Conservation (phyloP, 805 yeast species). For the Candida hungchunana region DNA sequence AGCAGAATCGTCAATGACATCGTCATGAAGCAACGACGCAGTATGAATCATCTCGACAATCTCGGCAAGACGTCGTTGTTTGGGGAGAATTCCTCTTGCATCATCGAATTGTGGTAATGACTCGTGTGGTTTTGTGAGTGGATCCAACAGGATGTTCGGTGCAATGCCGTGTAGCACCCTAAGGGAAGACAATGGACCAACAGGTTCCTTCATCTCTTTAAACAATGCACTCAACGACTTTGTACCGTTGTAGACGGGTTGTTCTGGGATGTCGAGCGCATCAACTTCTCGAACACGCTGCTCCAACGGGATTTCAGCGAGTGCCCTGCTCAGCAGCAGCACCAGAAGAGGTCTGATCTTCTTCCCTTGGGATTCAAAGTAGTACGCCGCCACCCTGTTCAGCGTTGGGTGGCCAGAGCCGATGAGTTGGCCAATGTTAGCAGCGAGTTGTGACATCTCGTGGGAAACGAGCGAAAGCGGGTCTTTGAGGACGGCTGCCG, state of each 20-base stretch:
- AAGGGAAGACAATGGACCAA: slow-evolving; percentile 73
- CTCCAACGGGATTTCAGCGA: slow-evolving; percentile 65
- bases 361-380: slow-evolving; percentile 95
- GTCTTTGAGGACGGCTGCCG: slow-evolving; percentile 55
- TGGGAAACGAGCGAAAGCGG: slow-evolving; percentile 89
- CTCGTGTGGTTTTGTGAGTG: slow-evolving; percentile 77
- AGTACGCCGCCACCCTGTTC: slow-evolving; percentile 88
- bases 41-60: slow-evolving; percentile 98
- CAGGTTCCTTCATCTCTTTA: slow-evolving; percentile 28
- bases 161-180: slow-evolving; percentile 84
- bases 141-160: slow-evolving; percentile 78
- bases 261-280: slow-evolving; percentile 59
- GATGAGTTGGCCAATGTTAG: slow-evolving; percentile 77
- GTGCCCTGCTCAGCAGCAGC: slow-evolving; percentile 73
- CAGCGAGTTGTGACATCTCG: slow-evolving; percentile 87
- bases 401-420: slow-evolving; percentile 94
- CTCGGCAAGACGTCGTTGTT: slow-evolving; percentile 93
- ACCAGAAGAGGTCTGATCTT: slow-evolving; percentile 92
- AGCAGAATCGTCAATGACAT: slow-evolving; percentile 88
- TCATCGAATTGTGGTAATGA: slow-evolving; percentile 56
- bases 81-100: slow-evolving; percentile 78
- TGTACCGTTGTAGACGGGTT: slow-evolving; percentile 56
- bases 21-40: slow-evolving; percentile 92
- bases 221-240: slow-evolving; percentile 52
- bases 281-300: slow-evolving; percentile 67